phyloP scores from a whole-genome alignment of 2,329 filamentous ascomycete genomes.

The Paraconiothyrium brasiliense region DNA sequence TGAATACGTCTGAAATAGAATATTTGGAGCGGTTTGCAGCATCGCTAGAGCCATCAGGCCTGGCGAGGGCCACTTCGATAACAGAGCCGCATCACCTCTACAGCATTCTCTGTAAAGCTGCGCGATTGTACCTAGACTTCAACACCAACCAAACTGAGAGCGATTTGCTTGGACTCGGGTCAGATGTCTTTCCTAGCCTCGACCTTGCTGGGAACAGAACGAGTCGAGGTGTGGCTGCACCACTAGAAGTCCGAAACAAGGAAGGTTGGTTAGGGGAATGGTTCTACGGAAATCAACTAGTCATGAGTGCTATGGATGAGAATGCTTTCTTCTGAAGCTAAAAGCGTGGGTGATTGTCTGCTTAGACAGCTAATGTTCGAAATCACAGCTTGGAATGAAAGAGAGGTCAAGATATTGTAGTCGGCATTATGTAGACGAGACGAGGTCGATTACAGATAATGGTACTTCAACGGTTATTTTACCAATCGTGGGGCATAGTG shows the following conservation, averaged over 20 bases:
- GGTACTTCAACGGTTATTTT: too few relatives aligned
- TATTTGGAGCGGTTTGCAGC: slow-evolving; percentile 1
- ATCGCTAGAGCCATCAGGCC: neutral
- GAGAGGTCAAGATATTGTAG: too few relatives aligned
- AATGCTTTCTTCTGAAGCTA: neutral
- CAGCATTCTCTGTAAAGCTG: slow-evolving; percentile 2
- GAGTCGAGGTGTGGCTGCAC: neutral
- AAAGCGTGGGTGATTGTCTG: neutral
- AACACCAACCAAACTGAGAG: neutral
- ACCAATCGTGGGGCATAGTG: too few relatives aligned
- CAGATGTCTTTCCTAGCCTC: neutral
- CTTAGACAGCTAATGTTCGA: too few relatives aligned
- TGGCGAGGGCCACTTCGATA: neutral
- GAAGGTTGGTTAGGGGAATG: slow-evolving; percentile 8
- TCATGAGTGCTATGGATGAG: slow-evolving; percentile 1
- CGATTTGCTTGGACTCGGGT: neutral
- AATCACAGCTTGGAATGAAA: too few relatives aligned
- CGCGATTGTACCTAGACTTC: slow-evolving; percentile 1
- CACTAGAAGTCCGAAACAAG: neutral
- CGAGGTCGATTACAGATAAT: too few relatives aligned
- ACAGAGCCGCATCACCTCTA: slow-evolving; percentile 3
- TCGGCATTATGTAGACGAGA: too few relatives aligned
- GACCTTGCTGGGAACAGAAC: neutral
- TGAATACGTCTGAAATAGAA: neutral
- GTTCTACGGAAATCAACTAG: slow-evolving; percentile 1